These are phyloP conservation scores for Teunomyces gatunensis DNA, from an alignment of 805 yeast genomes.

Conservation along the genomic window DNA sequence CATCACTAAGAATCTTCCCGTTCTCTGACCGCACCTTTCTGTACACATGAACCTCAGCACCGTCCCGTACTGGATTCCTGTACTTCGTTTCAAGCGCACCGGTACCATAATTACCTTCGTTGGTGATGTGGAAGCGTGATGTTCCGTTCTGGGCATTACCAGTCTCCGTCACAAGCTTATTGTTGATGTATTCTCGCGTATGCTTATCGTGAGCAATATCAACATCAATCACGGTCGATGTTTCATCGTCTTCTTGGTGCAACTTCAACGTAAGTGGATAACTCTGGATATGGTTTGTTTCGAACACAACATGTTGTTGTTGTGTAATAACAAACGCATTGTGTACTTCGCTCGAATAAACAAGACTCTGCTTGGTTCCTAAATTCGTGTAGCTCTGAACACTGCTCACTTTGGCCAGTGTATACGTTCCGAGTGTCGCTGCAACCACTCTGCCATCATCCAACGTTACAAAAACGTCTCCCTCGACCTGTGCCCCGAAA, in stretches of 20 bases:
- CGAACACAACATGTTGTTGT: neutral
- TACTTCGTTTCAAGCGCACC: constrained; percentile 34
- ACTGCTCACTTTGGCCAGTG: neutral
- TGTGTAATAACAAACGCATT: neutral
- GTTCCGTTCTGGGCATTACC: constrained; percentile 43
- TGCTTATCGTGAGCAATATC: constrained; percentile 19
- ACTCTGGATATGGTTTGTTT: neutral
- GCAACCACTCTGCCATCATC: constrained; percentile 34
- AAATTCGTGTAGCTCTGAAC: neutral
- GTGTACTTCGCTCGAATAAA: neutral
- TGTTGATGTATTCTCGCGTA: constrained; percentile 17
- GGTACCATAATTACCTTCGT: constrained; percentile 46
- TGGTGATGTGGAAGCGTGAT: constrained; percentile 40
- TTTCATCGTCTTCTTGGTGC: neutral
- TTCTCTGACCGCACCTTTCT: constrained; percentile 34
- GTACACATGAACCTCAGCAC: constrained; percentile 14
- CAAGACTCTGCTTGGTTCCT: neutral
- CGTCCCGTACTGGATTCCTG: neutral
- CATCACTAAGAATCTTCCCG: constrained; percentile 24
- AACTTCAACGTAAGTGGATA: neutral
- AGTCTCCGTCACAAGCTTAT: constrained; percentile 18
- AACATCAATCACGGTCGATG: constrained; percentile 13
- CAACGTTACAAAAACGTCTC: constrained; percentile 37
- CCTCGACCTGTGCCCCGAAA: constrained; percentile 29
- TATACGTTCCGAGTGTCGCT: constrained; percentile 13